Evolutionary conservation across 352 stramenopile genomes (phyloP), one percentile per base, ranked within the genome.

Genomic region (Globisporangium emineosum): DNA sequence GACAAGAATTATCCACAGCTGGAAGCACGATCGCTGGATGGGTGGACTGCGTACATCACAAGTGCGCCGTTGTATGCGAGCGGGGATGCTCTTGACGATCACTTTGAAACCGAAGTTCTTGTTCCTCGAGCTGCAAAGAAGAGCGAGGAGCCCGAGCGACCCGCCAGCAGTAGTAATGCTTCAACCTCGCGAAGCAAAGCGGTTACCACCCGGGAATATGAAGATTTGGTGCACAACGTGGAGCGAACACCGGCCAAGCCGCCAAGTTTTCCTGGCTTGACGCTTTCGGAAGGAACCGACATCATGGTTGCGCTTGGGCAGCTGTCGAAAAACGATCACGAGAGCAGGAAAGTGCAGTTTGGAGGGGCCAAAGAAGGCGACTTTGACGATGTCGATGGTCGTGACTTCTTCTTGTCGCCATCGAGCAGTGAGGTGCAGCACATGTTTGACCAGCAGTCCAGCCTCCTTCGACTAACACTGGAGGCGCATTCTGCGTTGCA

Each of bases 361-460:
- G 78, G 77, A 37, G 79, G 74, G 2, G 80, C 74, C 55, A 72
- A 78, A 51, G 75, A 77, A 40, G 74, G 67, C 49, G 76, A 77
- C 57, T 66, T 86, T 5, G 78, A 93, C 42, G 79, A 73, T 43
- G 65, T 86, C 40, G 81, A 90, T 60, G 78, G 73, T 21, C 77
- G 78, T 33, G 83, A 94, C 49, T 84, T 90, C 60, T 92, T 94
- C 47, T 69, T 95, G 15, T 92, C 83, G 33, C 85, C 84, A n/a
- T 95, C 87, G 29, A 90, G 70, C 10, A 91, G 79, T 53, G 87
- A 95, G 67, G 92, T 95, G 84, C 79, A 95, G 70, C 81, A 90
- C 66, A 93, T 95, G 87, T 92, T 95, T 66, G 76, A 92, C 27
- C 87, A 95, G 66, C 87, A 95, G 50, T 92, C 87, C 5, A 76